These are phyloP conservation scores for Aspergillus chevalieri DNA, from an alignment of 2,329 filamentous ascomycete genomes.

Conservation along the genomic window DNA sequence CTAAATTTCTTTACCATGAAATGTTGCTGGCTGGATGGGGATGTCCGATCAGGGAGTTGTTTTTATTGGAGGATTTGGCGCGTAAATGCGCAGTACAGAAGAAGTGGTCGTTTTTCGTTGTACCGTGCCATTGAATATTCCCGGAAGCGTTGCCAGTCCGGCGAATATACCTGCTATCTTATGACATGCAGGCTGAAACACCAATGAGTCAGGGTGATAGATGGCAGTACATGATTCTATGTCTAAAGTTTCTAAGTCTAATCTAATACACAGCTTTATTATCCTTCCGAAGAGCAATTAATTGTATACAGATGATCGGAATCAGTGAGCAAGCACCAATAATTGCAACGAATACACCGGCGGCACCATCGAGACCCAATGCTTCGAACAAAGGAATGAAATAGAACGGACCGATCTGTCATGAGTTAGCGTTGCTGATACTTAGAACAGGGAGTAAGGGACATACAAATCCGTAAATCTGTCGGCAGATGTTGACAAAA, in stretches of 20 bases:
- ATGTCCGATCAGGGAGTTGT: constrained; percentile 42
- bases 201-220: not conserved
- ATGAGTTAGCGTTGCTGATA: not conserved
- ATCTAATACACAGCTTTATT: not conserved
- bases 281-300: constrained; percentile 7
- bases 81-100: constrained; percentile 31
- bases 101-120: constrained; percentile 42
- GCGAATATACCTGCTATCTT: not conserved
- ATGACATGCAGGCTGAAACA: not conserved
- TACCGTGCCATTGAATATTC: constrained; percentile 39
- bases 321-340: constrained; percentile 28
- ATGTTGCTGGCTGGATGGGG: constrained; percentile 38
- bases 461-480: constrained; percentile 50
- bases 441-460: constrained; percentile 10
- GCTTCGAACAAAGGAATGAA: constrained; percentile 37
- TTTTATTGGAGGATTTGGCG: constrained; percentile 38
- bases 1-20: constrained; percentile 29
- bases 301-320: constrained; percentile 27
- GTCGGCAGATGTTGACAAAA: constrained; percentile 53
- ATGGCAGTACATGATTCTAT: not conserved
- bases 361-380: constrained; percentile 27
- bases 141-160: constrained; percentile 27
- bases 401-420: constrained; percentile 21
- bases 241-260: not conserved
- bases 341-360: constrained; percentile 32